Evolutionary conservation across 73 alveolate species (phyloP).

Genomic region (Tetrahymena malaccensis): DNA sequence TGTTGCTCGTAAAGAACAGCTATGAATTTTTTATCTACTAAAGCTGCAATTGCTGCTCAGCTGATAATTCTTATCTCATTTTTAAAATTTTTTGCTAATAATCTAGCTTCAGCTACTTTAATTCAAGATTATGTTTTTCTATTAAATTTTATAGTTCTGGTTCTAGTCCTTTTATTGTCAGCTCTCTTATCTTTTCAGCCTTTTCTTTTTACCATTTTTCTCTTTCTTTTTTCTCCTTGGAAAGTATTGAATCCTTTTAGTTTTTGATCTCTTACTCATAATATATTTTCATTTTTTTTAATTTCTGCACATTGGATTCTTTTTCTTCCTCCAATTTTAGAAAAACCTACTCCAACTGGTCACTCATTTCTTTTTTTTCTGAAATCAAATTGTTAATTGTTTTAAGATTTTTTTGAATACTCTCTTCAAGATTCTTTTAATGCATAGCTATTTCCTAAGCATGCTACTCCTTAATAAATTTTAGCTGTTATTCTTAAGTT

Average conservation of each 20-base stretch:
- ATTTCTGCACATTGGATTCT: background rate
- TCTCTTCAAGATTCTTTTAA: background rate
- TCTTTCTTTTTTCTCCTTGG: background rate
- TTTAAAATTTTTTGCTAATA: background rate
- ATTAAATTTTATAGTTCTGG: background rate
- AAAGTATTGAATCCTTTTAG: background rate
- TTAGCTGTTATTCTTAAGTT: background rate
- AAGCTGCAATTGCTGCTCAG: background rate
- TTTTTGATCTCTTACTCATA: background rate
- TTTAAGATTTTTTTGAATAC: background rate
- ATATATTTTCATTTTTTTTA: background rate
- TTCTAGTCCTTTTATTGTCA: background rate
- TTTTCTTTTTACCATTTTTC: background rate
- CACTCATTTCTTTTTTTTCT: background rate
- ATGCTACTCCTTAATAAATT: background rate
- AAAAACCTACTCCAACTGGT: background rate
- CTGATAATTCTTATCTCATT: background rate
- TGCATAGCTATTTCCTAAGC: background rate
- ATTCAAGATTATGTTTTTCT: background rate
- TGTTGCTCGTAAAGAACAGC: background rate
- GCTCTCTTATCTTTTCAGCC: background rate
- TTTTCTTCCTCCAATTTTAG: background rate
- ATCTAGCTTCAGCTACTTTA: background rate
- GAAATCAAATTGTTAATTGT: background rate
- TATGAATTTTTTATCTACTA: background rate